Percentiles rank a stretch among this genome's conserved stretches.
Evolutionary conservation across 148 eudicot genomes (phyloP).

Genomic region (Persicaria maculosa): DNA sequence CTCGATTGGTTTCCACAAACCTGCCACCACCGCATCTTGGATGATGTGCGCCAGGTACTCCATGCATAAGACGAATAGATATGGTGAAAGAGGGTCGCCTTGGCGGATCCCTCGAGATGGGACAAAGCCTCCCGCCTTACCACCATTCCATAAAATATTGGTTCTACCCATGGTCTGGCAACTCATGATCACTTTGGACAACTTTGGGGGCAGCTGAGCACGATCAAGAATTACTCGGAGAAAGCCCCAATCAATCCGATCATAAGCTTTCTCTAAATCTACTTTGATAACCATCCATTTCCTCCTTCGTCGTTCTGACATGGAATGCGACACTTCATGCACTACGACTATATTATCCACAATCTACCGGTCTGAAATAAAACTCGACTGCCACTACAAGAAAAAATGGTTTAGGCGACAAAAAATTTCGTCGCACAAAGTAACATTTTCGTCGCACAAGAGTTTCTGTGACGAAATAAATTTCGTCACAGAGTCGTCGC

Average conservation of each 20-base stretch:
- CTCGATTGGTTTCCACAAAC: background rate
- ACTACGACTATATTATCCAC: background rate
- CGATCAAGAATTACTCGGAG: background rate
- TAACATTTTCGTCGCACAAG: too few relatives aligned
- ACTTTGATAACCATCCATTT: background rate
- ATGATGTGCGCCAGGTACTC: background rate
- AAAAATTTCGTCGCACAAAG: too few relatives aligned
- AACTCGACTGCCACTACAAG: background rate
- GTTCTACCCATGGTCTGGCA: background rate
- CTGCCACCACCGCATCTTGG: background rate
- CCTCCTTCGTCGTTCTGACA: background rate
- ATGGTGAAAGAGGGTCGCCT: background rate
- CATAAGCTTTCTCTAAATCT: background rate
- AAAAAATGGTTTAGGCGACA: too few relatives aligned
- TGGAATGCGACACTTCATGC: background rate
- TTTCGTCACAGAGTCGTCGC: too few relatives aligned
- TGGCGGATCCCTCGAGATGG: background rate
- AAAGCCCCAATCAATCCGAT: background rate
- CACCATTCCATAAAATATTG: background rate
- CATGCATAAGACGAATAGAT: background rate
- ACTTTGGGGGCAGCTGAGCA: background rate
- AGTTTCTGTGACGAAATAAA: too few relatives aligned
- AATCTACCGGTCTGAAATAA: background rate
- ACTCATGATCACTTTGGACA: background rate
- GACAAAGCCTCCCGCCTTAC: background rate